A percentile compares a stretch with the other conserved stretches of the same genome.
phyloP scores from a whole-genome alignment of 225 moss, liverwort and hornwort genomes.

The Bryoerythrophyllum caledonicum region DNA sequence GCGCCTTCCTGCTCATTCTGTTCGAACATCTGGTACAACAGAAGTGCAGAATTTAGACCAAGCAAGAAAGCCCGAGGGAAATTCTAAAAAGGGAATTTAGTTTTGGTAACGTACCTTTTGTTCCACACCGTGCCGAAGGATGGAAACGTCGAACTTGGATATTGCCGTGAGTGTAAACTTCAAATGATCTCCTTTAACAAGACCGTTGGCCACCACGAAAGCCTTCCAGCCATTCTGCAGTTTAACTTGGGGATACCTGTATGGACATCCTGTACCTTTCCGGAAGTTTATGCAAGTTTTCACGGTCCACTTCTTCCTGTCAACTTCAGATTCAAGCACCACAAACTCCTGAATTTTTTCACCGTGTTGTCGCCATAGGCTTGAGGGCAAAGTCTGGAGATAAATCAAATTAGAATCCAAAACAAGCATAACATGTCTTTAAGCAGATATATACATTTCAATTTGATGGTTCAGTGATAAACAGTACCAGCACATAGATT shows the following conservation, averaged over 20 bases:
- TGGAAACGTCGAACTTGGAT: constrained; percentile 25
- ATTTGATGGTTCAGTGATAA: background rate
- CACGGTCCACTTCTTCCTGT: constrained; percentile 12
- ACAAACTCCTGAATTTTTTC: constrained; percentile 15
- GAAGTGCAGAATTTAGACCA: background rate
- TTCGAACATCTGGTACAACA: background rate
- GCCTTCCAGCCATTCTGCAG: constrained; percentile 12
- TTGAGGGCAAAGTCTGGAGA: constrained; percentile 12
- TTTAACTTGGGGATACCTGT: background rate
- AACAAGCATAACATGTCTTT: background rate
- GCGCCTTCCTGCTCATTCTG: background rate
- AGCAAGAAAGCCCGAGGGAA: background rate
- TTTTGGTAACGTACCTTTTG: background rate
- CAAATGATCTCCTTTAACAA: constrained; percentile 13
- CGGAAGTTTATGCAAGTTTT: background rate
- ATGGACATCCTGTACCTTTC: background rate
- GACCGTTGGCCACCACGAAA: constrained; percentile 9
- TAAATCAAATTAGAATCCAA: background rate
- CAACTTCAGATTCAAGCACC: background rate
- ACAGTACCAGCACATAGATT: background rate
- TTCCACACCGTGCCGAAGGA: background rate
- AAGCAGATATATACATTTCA: too few relatives aligned
- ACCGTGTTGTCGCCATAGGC: constrained; percentile 19
- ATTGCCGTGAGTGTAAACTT: constrained; percentile 14
- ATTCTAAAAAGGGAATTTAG: background rate